Evolutionary conservation across 2,329 filamentous ascomycete species (phyloP).

Genomic region (Penicillium sp.): DNA sequence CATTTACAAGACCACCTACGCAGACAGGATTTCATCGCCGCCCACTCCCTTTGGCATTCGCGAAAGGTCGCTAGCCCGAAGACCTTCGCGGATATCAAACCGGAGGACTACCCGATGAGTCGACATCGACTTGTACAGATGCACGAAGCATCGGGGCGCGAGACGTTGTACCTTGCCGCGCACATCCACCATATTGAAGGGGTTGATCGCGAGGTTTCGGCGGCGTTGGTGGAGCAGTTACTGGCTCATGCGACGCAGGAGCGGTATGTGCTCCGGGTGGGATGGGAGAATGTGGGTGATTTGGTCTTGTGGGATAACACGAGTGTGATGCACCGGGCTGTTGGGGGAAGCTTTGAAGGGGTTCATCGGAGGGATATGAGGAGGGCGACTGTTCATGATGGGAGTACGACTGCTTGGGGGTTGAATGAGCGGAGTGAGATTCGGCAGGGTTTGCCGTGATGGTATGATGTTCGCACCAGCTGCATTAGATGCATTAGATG

Average conservation of each 20-base stretch:
- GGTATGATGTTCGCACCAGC: no score
- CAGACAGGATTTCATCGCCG: conserved; percentile 50
- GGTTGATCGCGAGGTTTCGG: conserved; percentile 39
- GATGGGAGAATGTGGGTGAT: conserved; percentile 56
- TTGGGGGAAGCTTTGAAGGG: conserved; percentile 54
- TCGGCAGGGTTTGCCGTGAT: conserved; percentile 33
- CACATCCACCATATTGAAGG: conserved; percentile 60
- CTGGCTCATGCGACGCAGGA: conserved; percentile 53
- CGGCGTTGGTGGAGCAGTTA: conserved; percentile 39
- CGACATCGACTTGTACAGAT: conserved; percentile 56
- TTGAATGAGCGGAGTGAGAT: conserved; percentile 42
- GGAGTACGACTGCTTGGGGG: conserved; percentile 47
- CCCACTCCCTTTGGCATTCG: conserved; percentile 59
- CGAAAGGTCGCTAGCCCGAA: conserved; percentile 57
- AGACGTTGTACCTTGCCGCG: conserved; percentile 59
- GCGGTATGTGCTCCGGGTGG: conserved; percentile 52
- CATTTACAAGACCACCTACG: conserved; percentile 41
- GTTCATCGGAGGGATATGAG: conserved; percentile 59
- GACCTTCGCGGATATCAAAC: conserved; percentile 53
- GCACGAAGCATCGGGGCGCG: conserved; percentile 57
- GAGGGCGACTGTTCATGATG: conserved; percentile 60
- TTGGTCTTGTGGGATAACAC: conserved; percentile 65
- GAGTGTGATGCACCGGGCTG: conserved; percentile 59
- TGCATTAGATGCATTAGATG: no score
- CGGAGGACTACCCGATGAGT: conserved; percentile 42